Evolutionary conservation across 129 eudicot genomes (phyloP), one percentile per base, ranked within the genome.

Genomic region (Saposhnikovia divaricata): DNA sequence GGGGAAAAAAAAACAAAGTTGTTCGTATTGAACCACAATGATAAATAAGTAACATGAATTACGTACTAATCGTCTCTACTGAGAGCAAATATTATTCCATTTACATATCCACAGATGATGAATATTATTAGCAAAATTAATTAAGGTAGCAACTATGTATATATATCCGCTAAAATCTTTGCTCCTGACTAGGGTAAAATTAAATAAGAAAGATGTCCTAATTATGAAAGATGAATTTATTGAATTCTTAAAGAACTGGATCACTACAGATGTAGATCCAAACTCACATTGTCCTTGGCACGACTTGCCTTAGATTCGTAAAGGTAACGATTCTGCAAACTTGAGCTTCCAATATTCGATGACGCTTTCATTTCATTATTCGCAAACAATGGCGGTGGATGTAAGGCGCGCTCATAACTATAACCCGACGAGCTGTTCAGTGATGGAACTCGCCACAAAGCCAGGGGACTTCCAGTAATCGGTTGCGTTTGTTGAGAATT

Each of bases 201-300:
- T 39, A 39, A 71, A 71, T 18, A 2, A 46, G 31, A 45, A 46
- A 44, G 40, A 31, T 74, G 11, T 27, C 57, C 77, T 74, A 12
- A 39, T 55, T 21, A 21, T 55, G 12, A 57, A 23, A 57, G 28
- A 57, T 57, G 27, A 46, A 14, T 70, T 31, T 70, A 70, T 65
- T 40, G 6, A 43, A 73, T 44, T 43, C 15, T 23, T n/a, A 7
- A 71, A 18, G 9, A 79, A 77, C n/a, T 72, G 80, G 80, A 53
- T 19, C 68, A n/a, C 83, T 87, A 96, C 89, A 96, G 83, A 81
- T 86, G 98, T 83, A 96, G 87, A 82, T 96, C 99, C 87, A 92
- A 92, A 92, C 99, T 92, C 89, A 92, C 98, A 63, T 85, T 91
- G 78, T 96, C 97, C 83, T 89, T 87, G 83, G 75, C 83, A 72